A percentile compares a stretch with the other conserved stretches of the same genome.
phyloP scores from a whole-genome alignment of 2,329 filamentous ascomycete species.

The Ceratocystis ficicola region DNA sequence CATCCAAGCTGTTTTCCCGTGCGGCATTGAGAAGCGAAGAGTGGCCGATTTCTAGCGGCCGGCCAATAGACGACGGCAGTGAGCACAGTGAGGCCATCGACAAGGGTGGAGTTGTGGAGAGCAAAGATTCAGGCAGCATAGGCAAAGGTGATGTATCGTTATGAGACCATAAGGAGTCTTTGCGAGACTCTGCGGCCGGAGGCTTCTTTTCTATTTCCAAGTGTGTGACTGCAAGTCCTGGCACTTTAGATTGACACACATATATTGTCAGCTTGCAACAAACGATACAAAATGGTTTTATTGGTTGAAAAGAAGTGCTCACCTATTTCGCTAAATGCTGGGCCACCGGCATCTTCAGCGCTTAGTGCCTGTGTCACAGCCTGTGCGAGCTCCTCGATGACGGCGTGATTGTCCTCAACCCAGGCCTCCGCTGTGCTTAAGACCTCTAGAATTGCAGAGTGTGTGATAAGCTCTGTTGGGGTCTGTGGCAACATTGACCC shows the following conservation, averaged over 20 bases:
- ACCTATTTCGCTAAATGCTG: neutral
- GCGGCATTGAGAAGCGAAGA: conserved; percentile 8
- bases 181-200: neutral
- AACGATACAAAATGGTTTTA: neutral
- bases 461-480: neutral
- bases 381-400: neutral
- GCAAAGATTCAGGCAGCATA: neutral
- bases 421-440: conserved; percentile 1
- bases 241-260: neutral
- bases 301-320: neutral
- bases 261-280: neutral
- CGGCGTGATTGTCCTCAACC: neutral
- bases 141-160: neutral
- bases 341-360: neutral
- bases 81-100: neutral
- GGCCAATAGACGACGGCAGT: neutral
- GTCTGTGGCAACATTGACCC: neutral
- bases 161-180: neutral
- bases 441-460: neutral
- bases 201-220: neutral
- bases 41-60: neutral
- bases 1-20: neutral
- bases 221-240: neutral
- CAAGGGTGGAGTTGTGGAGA: neutral
- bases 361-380: neutral